Conservation (phyloP, 805 yeast species). For the Hanseniaspora thailandica region DNA sequence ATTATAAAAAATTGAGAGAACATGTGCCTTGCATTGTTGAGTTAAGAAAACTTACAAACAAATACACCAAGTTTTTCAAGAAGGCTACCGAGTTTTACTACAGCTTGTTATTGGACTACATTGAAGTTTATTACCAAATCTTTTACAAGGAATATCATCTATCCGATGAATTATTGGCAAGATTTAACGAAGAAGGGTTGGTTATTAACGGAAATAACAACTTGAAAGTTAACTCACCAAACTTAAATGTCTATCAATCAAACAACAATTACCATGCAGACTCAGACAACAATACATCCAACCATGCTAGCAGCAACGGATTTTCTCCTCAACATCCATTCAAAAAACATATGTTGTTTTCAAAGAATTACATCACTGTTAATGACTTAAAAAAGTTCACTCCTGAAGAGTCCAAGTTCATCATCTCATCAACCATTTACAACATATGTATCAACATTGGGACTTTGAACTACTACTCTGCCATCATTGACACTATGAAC, state of each 20-base stretch:
- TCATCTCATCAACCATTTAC: constrained; percentile 20
- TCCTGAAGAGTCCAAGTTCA: constrained; percentile 8
- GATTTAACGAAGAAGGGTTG: constrained; percentile 13
- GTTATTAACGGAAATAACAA: constrained; percentile 10
- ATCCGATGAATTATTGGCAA: constrained; percentile 6
- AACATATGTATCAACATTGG: constrained; percentile 44
- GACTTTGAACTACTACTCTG: constrained; percentile 43
- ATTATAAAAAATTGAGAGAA: constrained; percentile 23
- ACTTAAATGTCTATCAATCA: background rate
- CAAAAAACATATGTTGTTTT: constrained; percentile 8
- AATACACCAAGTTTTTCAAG: constrained; percentile 39
- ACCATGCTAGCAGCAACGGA: background rate
- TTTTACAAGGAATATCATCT: background rate
- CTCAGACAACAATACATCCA: background rate
- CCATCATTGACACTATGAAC: constrained; percentile 33
- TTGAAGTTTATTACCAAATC: constrained; percentile 4
- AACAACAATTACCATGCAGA: background rate
- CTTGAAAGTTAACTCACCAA: background rate
- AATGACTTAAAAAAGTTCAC: constrained; percentile 17
- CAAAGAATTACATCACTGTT: constrained; percentile 12
- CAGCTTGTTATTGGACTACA: constrained; percentile 15
- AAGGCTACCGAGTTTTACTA: constrained; percentile 39
- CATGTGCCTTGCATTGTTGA: constrained; percentile 33
- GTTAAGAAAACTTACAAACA: constrained; percentile 43
- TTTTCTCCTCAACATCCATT: constrained; percentile 6